Conservation (phyloP, 768 basidiomycete species). For the Ramaria sp. region DNA sequence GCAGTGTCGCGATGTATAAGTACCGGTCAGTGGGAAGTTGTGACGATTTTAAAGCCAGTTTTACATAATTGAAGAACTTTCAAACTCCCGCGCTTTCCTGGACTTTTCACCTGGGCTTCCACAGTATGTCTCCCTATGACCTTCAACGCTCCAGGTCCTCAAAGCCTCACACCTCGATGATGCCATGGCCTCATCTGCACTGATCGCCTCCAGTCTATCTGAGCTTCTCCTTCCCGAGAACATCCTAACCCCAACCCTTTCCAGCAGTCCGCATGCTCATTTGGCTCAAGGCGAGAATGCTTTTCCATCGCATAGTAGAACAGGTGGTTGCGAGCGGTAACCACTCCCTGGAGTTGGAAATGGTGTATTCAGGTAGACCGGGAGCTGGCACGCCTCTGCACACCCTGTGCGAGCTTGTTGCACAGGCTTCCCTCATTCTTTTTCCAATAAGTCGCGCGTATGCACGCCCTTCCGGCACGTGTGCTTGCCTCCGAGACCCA, state of each 20-base stretch:
- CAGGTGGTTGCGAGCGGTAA: background rate
- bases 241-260: constrained; percentile 5
- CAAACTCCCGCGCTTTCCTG: background rate
- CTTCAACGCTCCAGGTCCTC: constrained; percentile 7
- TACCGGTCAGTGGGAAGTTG: too few species aligned
- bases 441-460: background rate
- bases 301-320: background rate
- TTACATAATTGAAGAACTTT: too few species aligned
- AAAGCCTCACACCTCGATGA: background rate
- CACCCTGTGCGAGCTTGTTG: background rate
- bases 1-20: too few species aligned
- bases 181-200: background rate
- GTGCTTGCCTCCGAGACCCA: background rate
- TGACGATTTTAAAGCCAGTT: too few species aligned
- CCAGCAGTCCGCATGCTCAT: background rate
- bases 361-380: background rate
- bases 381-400: background rate
- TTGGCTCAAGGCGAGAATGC: background rate
- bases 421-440: background rate
- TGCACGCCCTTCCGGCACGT: background rate
- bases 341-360: background rate
- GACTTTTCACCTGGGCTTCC: background rate
- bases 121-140: background rate
- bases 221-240: background rate
- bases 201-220: background rate